A percentile compares a stretch with the other conserved stretches of the same genome.
These are phyloP conservation scores for Hypoxylon subgilvum DNA, from an alignment of 495 filamentous ascomycete species.

Conservation along the genomic window DNA sequence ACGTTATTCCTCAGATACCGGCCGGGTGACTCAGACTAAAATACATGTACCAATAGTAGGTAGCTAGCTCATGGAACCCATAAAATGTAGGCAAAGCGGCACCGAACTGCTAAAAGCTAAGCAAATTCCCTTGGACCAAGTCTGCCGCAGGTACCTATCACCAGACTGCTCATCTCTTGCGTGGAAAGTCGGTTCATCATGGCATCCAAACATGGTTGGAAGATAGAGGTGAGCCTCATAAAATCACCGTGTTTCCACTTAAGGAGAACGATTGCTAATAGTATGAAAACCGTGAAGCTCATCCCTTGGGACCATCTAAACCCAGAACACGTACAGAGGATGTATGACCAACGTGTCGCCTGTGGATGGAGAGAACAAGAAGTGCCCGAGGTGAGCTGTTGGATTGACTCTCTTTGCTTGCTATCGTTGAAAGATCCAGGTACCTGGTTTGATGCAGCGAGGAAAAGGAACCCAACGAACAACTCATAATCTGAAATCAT, in stretches of 20 bases:
- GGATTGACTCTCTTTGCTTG: background rate
- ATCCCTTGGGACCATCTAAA: slow-evolving; percentile 49
- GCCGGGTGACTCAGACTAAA: background rate
- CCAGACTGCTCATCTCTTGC: background rate
- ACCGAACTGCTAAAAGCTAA: too few relatives aligned
- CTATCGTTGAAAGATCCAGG: too few relatives aligned
- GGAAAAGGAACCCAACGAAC: background rate
- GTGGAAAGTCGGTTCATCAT: slow-evolving; percentile 6
- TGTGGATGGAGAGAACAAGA: slow-evolving; percentile 48
- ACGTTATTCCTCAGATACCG: too few relatives aligned
- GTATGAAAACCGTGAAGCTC: slow-evolving; percentile 26
- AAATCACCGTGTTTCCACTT: too few relatives aligned
- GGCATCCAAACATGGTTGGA: slow-evolving; percentile 38
- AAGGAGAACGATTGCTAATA: background rate
- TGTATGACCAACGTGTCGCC: slow-evolving; percentile 48
- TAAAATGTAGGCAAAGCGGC: too few relatives aligned
- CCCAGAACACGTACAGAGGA: slow-evolving; percentile 41
- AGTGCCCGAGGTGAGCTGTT: slow-evolving; percentile 30
- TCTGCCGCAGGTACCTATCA: background rate
- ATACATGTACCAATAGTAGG: too few relatives aligned
- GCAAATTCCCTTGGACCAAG: background rate
- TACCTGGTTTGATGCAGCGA: background rate
- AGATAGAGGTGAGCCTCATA: slow-evolving; percentile 34
- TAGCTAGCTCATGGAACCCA: too few relatives aligned
- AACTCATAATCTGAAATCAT: slow-evolving; percentile 4